These are phyloP conservation scores for Cicer judaicum DNA, from an alignment of 306 rosid species.

Conservation along the genomic window DNA sequence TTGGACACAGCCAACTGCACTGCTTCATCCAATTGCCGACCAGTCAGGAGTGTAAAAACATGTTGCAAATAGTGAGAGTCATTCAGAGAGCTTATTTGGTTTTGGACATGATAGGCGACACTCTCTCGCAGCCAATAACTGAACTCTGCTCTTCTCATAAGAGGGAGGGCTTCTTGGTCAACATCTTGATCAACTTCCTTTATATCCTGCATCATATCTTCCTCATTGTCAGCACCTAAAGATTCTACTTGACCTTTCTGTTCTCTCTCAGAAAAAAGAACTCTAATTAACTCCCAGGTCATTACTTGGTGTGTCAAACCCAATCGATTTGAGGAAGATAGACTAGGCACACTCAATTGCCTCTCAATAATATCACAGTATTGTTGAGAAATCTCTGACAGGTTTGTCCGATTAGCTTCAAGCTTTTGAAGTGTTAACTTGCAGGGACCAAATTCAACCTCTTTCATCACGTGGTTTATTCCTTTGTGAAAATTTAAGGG, in stretches of 20 bases:
- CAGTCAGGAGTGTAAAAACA: conserved; percentile 76
- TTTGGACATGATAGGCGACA: conserved; percentile 80
- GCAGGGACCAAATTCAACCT: conserved; percentile 71
- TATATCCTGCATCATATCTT: conserved; percentile 89
- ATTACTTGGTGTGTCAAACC: conserved; percentile 84
- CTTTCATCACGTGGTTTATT: conserved; percentile 64
- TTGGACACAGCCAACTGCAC: conserved; percentile 82
- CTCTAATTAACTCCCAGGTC: conserved; percentile 95
- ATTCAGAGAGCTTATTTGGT: conserved; percentile 70
- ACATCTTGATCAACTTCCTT: conserved; percentile 68
- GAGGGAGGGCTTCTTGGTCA: conserved; percentile 85
- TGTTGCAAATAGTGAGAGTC: conserved; percentile 77
- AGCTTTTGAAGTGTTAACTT: conserved; percentile 77
- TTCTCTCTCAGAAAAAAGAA: conserved; percentile 83
- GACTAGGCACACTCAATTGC: conserved; percentile 74
- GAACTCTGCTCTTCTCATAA: conserved; percentile 91
- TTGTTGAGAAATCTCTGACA: conserved; percentile 77
- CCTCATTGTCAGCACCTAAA: conserved; percentile 75
- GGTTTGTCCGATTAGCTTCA: conserved; percentile 62
- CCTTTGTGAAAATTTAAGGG: conserved; percentile 79
- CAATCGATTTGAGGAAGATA: conserved; percentile 65
- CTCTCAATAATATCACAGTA: conserved; percentile 79
- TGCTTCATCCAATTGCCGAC: conserved; percentile 84
- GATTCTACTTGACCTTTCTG: conserved; percentile 58
- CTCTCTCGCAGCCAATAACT: conserved; percentile 97